These are phyloP conservation scores for Pseudogymnoascus pannorum DNA, from an alignment of 2,329 filamentous ascomycete genomes.

Conservation along the genomic window DNA sequence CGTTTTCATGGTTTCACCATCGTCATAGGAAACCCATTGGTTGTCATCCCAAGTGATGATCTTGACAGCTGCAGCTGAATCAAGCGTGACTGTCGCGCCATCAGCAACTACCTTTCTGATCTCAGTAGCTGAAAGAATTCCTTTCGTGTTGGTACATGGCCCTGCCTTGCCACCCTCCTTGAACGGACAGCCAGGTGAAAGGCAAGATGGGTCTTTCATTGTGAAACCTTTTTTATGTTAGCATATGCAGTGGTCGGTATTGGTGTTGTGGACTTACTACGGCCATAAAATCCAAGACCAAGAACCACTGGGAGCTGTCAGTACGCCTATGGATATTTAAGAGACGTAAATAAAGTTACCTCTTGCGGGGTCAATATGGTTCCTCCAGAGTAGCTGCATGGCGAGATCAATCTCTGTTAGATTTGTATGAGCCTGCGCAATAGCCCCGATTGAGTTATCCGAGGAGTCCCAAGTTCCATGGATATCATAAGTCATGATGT, in stretches of 20 bases:
- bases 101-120: conserved; percentile 15
- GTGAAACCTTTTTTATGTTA: conserved; percentile 15
- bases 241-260: background rate
- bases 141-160: conserved; percentile 20
- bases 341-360: conserved; percentile 35
- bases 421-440: conserved; percentile 37
- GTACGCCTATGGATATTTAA: background rate
- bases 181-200: conserved; percentile 19
- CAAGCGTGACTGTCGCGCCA: conserved; percentile 18
- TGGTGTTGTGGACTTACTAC: background rate
- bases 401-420: conserved; percentile 37
- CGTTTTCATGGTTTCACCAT: conserved; percentile 6
- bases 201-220: conserved; percentile 17
- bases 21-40: conserved; percentile 30
- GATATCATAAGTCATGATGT: conserved; percentile 25
- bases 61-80: conserved; percentile 28
- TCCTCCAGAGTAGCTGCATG: conserved; percentile 39
- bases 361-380: conserved; percentile 33
- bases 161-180: conserved; percentile 17
- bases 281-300: conserved; percentile 34
- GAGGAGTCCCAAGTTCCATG: conserved; percentile 34
- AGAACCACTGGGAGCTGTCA: background rate
- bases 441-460: conserved; percentile 29
- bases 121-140: conserved; percentile 16
- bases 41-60: conserved; percentile 28